These are phyloP conservation scores for Blumeria graminis DNA, from an alignment of 2,329 filamentous ascomycete species.

Conservation along the genomic window DNA sequence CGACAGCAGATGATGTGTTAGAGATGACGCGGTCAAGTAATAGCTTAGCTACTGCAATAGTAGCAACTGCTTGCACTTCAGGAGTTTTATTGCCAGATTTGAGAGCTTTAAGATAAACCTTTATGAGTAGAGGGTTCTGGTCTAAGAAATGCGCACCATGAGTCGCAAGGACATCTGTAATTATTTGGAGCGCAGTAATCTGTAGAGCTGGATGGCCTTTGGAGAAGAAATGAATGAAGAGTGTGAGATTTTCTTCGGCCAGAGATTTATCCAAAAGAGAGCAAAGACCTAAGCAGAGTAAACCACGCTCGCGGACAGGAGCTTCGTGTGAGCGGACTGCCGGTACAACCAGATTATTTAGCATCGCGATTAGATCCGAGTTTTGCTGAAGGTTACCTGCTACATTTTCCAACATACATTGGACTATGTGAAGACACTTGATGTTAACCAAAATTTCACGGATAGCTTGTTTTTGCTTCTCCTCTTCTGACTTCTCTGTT, in stretches of 20 bases:
- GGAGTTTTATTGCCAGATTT: constrained; percentile 44
- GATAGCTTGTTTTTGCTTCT: constrained; percentile 50
- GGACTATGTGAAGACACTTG: constrained; percentile 91
- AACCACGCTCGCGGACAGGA: constrained; percentile 70
- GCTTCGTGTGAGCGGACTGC: constrained; percentile 85
- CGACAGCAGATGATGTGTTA: constrained; percentile 31
- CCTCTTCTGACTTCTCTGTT: constrained; percentile 24
- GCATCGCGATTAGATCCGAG: constrained; percentile 80
- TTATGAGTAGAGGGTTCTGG: constrained; percentile 44
- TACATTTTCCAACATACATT: constrained; percentile 92
- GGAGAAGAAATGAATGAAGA: constrained; percentile 90
- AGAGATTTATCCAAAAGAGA: constrained; percentile 78
- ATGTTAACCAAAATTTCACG: constrained; percentile 91
- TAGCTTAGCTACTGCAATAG: constrained; percentile 63
- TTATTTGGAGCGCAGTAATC: constrained; percentile 70
- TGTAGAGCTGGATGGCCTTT: constrained; percentile 82
- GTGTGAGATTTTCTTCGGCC: constrained; percentile 69
- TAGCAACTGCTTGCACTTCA: constrained; percentile 59
- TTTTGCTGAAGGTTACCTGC: constrained; percentile 72
- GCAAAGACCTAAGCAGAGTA: constrained; percentile 75
- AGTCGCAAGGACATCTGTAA: constrained; percentile 79
- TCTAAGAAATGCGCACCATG: constrained; percentile 60
- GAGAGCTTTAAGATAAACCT: constrained; percentile 65
- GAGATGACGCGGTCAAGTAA: constrained; percentile 59
- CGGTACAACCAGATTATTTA: constrained; percentile 90